Conservation (phyloP, 176 grass and related monocot species). For the Panicum miliaceum region DNA sequence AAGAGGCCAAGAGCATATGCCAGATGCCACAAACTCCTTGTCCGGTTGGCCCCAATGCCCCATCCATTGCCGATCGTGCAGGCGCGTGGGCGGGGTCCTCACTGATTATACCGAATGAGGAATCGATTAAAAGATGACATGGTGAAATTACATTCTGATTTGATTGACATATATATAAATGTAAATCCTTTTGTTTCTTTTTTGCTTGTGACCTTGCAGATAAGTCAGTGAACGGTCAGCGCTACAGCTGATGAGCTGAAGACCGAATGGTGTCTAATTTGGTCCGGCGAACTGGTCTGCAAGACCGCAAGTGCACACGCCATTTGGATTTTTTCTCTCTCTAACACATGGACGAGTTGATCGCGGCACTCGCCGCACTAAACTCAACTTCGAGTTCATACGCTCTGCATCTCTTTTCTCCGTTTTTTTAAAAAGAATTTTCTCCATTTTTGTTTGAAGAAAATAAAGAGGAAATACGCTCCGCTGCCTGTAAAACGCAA, state of each 20-base stretch:
- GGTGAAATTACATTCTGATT: background rate
- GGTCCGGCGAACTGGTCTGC: background rate
- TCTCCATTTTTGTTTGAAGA: background rate
- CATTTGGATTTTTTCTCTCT: background rate
- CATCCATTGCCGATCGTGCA: background rate
- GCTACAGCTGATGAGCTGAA: background rate
- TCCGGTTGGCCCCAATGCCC: background rate
- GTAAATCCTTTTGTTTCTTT: too few species aligned
- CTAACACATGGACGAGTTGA: background rate
- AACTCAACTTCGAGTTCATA: background rate
- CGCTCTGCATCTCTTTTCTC: background rate
- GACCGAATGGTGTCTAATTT: background rate
- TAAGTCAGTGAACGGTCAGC: background rate
- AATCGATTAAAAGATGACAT: slow-evolving; percentile 6
- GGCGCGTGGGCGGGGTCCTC: background rate
- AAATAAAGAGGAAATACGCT: background rate
- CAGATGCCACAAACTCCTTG: background rate
- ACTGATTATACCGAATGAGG: background rate
- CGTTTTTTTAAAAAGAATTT: background rate
- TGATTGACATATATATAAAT: background rate
- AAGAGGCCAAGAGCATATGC: background rate
- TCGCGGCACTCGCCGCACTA: background rate
- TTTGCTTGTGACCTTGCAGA: too few species aligned
- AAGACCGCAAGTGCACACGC: background rate
- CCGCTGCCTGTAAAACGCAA: background rate